A percentile compares a stretch with the other conserved stretches of the same genome.
Conservation (phyloP, 345 rosid species). For the Theobroma cacao region DNA sequence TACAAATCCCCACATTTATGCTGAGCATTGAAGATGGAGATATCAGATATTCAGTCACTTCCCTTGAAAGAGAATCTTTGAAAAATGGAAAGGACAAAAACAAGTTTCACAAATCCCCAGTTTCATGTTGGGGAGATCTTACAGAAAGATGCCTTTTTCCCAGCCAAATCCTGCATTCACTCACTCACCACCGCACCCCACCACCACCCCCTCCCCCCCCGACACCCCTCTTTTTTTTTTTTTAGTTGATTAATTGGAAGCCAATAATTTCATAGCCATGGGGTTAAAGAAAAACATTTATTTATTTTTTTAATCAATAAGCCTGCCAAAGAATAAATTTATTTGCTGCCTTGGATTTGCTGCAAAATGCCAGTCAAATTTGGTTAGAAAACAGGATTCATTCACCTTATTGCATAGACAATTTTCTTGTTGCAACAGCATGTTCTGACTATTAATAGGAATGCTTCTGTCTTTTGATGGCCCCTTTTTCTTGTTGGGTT, state of each 20-base stretch:
- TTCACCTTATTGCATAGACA: not conserved
- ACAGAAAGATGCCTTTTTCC: not conserved
- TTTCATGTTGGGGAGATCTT: constrained; percentile 6
- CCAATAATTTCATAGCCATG: not conserved
- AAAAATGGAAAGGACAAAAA: not conserved
- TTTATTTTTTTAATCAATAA: not conserved
- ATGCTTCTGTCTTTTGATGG: too few relatives aligned
- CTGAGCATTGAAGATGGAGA: not conserved
- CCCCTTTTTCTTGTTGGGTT: too few relatives aligned
- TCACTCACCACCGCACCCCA: too few relatives aligned
- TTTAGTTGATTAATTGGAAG: not conserved
- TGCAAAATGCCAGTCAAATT: not conserved
- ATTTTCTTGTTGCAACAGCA: not conserved
- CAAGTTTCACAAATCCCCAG: constrained; percentile 13
- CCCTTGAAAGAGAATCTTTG: not conserved
- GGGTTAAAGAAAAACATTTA: not conserved
- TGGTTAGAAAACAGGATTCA: not conserved
- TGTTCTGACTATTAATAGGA: not conserved
- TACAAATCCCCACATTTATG: not conserved
- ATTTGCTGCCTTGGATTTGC: not conserved
- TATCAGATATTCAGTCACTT: not conserved
- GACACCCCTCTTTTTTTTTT: too few relatives aligned
- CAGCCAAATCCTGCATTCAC: constrained; percentile 12
- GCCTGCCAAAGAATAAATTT: not conserved
- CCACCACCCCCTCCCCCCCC: too few relatives aligned